These are phyloP conservation scores for Wallemia mellicola DNA, from an alignment of 1,284 basidiomycete genomes.

Conservation along the genomic window DNA sequence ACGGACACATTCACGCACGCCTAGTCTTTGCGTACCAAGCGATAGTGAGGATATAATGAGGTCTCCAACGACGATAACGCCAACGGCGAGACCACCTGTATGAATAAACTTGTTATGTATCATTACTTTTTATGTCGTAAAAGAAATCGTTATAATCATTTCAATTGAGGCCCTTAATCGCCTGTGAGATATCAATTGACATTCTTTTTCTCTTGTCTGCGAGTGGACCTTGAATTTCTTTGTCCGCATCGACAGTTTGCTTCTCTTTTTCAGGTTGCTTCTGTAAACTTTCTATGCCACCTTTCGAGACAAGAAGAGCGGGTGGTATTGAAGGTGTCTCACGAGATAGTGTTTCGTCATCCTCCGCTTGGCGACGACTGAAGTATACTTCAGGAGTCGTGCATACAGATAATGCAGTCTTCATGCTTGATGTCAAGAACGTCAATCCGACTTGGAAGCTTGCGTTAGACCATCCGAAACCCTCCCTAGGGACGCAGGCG, in stretches of 20 bases:
- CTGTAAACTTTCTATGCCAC: not conserved
- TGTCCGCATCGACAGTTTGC: not conserved
- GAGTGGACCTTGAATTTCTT: not conserved
- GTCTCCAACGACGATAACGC: not conserved
- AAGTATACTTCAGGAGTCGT: constrained; percentile 78
- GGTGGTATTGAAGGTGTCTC: not conserved
- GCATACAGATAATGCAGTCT: constrained; percentile 72
- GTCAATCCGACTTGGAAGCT: constrained; percentile 80
- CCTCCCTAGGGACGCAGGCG: constrained; percentile 79
- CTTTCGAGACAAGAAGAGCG: not conserved
- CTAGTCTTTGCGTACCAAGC: not conserved
- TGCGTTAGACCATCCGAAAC: constrained; percentile 94
- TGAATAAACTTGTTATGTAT: not conserved
- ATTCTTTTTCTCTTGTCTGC: not conserved
- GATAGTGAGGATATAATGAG: not conserved
- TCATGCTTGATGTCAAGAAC: constrained; percentile 78
- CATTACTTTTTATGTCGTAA: too few species aligned
- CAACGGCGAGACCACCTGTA: not conserved
- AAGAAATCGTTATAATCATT: too few species aligned
- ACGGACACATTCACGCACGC: not conserved
- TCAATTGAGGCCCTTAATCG: not conserved
- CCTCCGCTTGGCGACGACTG: constrained; percentile 4
- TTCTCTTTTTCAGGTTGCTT: too few species aligned
- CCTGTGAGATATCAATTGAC: not conserved
- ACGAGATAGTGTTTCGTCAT: not conserved